These are phyloP conservation scores for Fusarium sp. DNA, from an alignment of 2,329 filamentous ascomycete species.

Conservation along the genomic window DNA sequence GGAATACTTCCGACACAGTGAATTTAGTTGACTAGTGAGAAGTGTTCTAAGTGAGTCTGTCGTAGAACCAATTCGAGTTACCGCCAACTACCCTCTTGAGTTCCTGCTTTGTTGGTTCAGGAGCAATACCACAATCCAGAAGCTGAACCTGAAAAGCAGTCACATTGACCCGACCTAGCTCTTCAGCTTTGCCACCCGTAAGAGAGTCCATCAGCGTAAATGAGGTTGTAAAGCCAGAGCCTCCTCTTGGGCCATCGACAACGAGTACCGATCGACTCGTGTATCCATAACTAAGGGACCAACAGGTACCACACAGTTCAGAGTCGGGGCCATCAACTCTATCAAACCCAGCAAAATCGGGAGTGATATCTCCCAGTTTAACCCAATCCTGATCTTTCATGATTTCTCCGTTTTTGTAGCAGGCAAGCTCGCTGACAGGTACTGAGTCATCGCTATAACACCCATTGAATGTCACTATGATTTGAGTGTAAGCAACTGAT, in stretches of 20 bases:
- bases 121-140: neutral
- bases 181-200: neutral
- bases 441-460: neutral
- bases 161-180: neutral
- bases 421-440: neutral
- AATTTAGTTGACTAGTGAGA: too few relatives aligned
- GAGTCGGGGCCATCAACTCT: neutral
- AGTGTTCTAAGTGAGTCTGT: too few relatives aligned
- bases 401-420: neutral
- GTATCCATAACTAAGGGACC: neutral
- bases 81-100: neutral
- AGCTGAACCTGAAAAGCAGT: neutral
- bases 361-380: neutral
- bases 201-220: neutral
- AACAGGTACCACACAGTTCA: neutral
- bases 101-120: neutral
- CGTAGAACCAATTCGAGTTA: constrained; percentile 1
- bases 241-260: neutral
- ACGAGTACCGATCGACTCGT: neutral
- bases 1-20: too few relatives aligned
- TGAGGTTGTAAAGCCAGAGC: neutral
- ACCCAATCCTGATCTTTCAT: neutral
- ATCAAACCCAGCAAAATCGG: neutral
- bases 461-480: neutral
- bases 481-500: neutral